Evolutionary conservation across 495 filamentous ascomycete genomes (phyloP).

Genomic region (Elaphomyces granulatus): DNA sequence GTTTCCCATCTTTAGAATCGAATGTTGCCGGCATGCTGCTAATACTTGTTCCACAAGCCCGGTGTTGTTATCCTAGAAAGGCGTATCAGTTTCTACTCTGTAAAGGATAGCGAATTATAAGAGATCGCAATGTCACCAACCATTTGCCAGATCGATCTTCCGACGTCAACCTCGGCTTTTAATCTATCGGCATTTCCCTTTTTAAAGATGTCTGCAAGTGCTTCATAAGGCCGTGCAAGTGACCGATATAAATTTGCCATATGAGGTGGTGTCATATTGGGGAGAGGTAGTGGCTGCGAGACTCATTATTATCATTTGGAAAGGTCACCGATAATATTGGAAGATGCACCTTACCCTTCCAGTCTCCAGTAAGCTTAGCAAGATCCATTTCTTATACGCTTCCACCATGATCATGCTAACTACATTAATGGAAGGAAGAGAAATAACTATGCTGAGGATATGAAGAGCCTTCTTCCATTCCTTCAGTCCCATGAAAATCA

Average conservation of each 20-base stretch:
- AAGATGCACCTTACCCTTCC: constrained; percentile 43
- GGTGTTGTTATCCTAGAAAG: constrained; percentile 40
- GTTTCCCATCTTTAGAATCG: constrained; percentile 27
- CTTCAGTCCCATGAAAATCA: constrained; percentile 60
- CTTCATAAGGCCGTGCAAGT: constrained; percentile 54
- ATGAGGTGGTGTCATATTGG: constrained; percentile 29
- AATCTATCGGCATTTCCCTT: constrained; percentile 40
- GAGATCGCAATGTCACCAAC: constrained; percentile 38
- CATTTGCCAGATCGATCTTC: constrained; percentile 41
- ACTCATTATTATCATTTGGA: constrained; percentile 9
- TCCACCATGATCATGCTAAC: constrained; percentile 70
- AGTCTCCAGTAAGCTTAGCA: constrained; percentile 57
- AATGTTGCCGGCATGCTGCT: constrained; percentile 31
- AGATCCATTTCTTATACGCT: constrained; percentile 84
- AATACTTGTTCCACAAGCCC: constrained; percentile 40
- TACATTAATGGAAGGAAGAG: constrained; percentile 41
- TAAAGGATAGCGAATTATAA: no score
- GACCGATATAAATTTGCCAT: constrained; percentile 43
- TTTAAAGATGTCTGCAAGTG: constrained; percentile 54
- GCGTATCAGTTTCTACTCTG: constrained; percentile 1
- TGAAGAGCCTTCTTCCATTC: constrained; percentile 58
- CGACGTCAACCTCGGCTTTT: constrained; percentile 41
- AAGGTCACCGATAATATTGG: constrained; percentile 4
- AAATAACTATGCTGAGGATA: constrained; percentile 54
- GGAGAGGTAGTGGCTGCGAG: constrained; percentile 22